These are phyloP conservation scores for Scheffersomyces segobiensis DNA, from an alignment of 1,139 yeast genomes.

Conservation along the genomic window DNA sequence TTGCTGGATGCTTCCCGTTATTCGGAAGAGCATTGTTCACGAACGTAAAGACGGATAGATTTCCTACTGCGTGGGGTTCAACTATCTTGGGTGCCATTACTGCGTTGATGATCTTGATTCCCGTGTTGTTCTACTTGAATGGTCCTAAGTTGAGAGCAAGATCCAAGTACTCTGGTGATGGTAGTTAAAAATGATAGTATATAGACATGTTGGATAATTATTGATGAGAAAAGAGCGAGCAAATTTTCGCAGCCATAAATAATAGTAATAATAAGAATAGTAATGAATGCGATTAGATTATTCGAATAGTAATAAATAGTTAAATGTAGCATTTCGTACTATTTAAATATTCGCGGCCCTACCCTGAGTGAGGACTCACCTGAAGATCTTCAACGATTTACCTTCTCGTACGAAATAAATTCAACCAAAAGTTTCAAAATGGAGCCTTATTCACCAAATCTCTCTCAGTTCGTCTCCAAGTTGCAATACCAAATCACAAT, in stretches of 20 bases:
- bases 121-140: conserved; percentile 46
- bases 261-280: not conserved
- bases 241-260: not conserved
- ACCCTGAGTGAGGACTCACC: too few relatives aligned
- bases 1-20: conserved; percentile 65
- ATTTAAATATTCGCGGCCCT: too few relatives aligned
- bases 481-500: too few relatives aligned
- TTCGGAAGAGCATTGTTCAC: conserved; percentile 55
- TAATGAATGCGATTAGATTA: too few relatives aligned
- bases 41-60: conserved; percentile 42
- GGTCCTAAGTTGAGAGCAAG: conserved; percentile 53
- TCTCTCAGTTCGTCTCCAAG: too few relatives aligned
- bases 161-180: conserved; percentile 31
- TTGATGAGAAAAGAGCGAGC: not conserved
- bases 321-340: too few relatives aligned
- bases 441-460: too few relatives aligned
- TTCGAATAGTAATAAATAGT: too few relatives aligned
- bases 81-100: conserved; percentile 47
- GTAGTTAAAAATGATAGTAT: not conserved
- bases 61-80: conserved; percentile 60
- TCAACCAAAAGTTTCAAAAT: too few relatives aligned
- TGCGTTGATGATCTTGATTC: conserved; percentile 43
- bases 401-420: too few relatives aligned
- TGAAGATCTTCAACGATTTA: too few relatives aligned
- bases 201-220: not conserved